Base-by-base conservation (phyloP, 768 basidiomycete genomes). In the Leccinum broughii region DNA sequence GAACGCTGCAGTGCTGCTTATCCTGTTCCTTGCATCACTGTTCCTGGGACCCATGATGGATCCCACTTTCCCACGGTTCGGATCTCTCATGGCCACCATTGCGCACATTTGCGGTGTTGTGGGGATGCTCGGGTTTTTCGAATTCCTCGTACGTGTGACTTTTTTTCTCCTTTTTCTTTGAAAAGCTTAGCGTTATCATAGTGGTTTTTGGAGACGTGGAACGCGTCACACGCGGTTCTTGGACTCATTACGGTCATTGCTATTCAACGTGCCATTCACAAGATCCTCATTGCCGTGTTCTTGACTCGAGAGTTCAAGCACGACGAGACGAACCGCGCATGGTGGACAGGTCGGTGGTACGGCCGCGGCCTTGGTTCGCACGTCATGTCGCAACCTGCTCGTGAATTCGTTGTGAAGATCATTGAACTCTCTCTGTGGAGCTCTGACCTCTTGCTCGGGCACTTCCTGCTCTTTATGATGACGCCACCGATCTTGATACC, bases 261-360 rank as follows among this genome's bases (percentile, higher is more conserved):
- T 58, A 92, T 98, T 58, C 95, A 98, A 72, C 87, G 97, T 54
- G 91, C 91, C 17, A 77, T 98, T 61, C 89, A 95, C 84, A 98
- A 98, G 81, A 81, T 94, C 60, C 79, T 97, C 58, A 98, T 99
- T 69, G 81, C 95, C 0, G 89, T 96, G 62, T 94, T 95, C 85
- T 79, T 98, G 39, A 90, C 95, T 44, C 90, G 97, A 63, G 97
- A 99, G 76, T 97, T 97, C 84, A 99, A 99, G 79, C 95, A 98
- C 72, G 97, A 99, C 72, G 95, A 98, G 77, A 95, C 93, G 37
- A 98, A 98, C 77, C 83, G 93, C 28, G 95, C 95, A 7, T 99
- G 96, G 96, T 99, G 97, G 97, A 96, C 95, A 34, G 95, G 95
- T 51, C 82, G 88, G 71, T 98, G 97, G 97, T 96, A 95, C 73